Base-by-base conservation (phyloP, 2,329 filamentous ascomycete species). In the Myotisia sp. region DNA sequence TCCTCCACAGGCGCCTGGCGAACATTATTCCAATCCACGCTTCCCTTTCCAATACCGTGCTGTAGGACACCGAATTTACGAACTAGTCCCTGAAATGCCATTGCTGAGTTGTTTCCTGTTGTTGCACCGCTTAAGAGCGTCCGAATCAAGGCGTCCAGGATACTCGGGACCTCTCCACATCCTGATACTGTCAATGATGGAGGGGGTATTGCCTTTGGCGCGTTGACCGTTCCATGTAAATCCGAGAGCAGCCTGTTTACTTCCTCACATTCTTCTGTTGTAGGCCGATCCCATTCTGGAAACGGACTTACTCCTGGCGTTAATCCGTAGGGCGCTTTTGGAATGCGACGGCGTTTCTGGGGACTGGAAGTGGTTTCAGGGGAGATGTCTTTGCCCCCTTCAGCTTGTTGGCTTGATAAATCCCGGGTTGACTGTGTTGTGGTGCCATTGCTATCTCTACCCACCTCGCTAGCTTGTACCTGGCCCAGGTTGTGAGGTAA, bases 1-100 rank as follows among this genome's bases (percentile, higher is more conserved):
- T 78, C 70, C 24, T 68, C 61, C 3, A 70, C 51, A 1, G 70
- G 54, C 2, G 75, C 71, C 17, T 60, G 53, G 14, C 74, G 70
- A 2, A 86, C 76, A 6, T 71, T 72, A 44, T 83, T 71, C 78
- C 79, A 87, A 49, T 85, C 64, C 5, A 85, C 76, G 36, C 76
- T 81, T 3, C 76, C 77, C 44, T 76, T 74, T 4, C 77, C 78
- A 6, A 77, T 58, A 5, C 78, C 74, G 26, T 68, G 62, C 20
- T 73, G 52, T 3, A 78, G 56, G 12, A 72, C 63, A 1, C 80
- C 79, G 42, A 78, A 85, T 21, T 59, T 67, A 12, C 68, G 48
- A 2, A 77, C 71, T 0, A 90, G 62, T 0, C 74, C 75, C 38
- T 67, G 62, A 41, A 87, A 72, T 4, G 80, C 78, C 29, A 38